A percentile compares a stretch with the other conserved stretches of the same genome.
These are phyloP conservation scores for Aeschynomene evenia DNA, from an alignment of 306 rosid genomes.

Conservation along the genomic window DNA sequence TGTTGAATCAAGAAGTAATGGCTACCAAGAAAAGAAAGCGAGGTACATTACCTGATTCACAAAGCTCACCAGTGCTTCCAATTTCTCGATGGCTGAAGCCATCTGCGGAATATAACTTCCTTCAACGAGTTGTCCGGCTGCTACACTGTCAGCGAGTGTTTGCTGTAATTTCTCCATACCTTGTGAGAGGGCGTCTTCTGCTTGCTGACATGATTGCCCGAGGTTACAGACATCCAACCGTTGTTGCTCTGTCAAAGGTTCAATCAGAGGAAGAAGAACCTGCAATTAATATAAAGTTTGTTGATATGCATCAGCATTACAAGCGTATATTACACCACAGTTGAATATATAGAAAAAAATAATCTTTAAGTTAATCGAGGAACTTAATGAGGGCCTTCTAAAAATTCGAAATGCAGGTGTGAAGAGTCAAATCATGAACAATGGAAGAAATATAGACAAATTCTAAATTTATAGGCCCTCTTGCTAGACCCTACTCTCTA, in stretches of 20 bases:
- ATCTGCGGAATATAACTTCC: constrained; percentile 59
- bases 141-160: constrained; percentile 64
- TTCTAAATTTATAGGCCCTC: background rate
- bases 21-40: background rate
- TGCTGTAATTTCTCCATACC: constrained; percentile 91
- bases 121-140: constrained; percentile 64
- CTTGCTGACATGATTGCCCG: constrained; percentile 85
- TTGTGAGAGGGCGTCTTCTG: constrained; percentile 94
- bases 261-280: constrained; percentile 79
- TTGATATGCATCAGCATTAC: background rate
- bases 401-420: background rate
- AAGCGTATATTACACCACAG: constrained; percentile 7
- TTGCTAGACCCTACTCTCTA: background rate
- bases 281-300: constrained; percentile 39
- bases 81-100: constrained; percentile 72
- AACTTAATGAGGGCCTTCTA: background rate
- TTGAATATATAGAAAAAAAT: constrained; percentile 8
- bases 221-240: constrained; percentile 59
- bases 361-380: background rate
- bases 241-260: constrained; percentile 71
- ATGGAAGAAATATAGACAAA: background rate
- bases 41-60: constrained; percentile 64
- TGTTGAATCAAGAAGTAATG: constrained; percentile 2
- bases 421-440: background rate
- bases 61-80: constrained; percentile 75